Evolutionary conservation across 805 yeast genomes (phyloP).

Genomic region (Phaffomyces opuntiae): DNA sequence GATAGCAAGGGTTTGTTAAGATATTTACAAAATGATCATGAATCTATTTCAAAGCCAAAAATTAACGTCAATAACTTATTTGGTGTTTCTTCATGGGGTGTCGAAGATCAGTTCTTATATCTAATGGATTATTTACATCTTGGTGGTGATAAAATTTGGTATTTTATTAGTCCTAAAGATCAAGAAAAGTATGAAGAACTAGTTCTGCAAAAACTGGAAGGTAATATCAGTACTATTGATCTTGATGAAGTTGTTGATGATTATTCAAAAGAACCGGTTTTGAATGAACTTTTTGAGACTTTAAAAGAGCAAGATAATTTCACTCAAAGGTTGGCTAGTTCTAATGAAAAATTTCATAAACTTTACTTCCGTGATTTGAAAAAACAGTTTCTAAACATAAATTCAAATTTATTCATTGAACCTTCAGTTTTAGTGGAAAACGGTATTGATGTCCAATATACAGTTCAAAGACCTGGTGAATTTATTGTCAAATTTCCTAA

Average conservation of each 20-base stretch:
- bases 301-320: slow-evolving; percentile 10
- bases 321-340: slow-evolving; percentile 11
- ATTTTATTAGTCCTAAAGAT: slow-evolving; percentile 52
- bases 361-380: slow-evolving; percentile 11
- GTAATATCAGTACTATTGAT: not conserved
- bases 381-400: slow-evolving; percentile 18
- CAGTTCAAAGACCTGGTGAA: slow-evolving; percentile 58
- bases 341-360: slow-evolving; percentile 13
- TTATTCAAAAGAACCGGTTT: slow-evolving; percentile 10
- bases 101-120: slow-evolving; percentile 56
- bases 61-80: slow-evolving; percentile 47
- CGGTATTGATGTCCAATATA: slow-evolving; percentile 41
- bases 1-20: slow-evolving; percentile 42
- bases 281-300: slow-evolving; percentile 16
- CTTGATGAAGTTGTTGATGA: slow-evolving; percentile 1
- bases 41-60: slow-evolving; percentile 34
- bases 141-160: slow-evolving; percentile 56
- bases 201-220: slow-evolving; percentile 24
- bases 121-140: slow-evolving; percentile 44
- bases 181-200: slow-evolving; percentile 46
- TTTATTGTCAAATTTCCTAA: slow-evolving; percentile 51
- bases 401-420: slow-evolving; percentile 41
- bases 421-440: slow-evolving; percentile 40
- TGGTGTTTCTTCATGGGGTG: slow-evolving; percentile 48
- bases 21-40: slow-evolving; percentile 37